Evolutionary conservation across 1,284 basidiomycete genomes (phyloP), one percentile per base, ranked within the genome.

Genomic region (Microbotryum intermedium): DNA sequence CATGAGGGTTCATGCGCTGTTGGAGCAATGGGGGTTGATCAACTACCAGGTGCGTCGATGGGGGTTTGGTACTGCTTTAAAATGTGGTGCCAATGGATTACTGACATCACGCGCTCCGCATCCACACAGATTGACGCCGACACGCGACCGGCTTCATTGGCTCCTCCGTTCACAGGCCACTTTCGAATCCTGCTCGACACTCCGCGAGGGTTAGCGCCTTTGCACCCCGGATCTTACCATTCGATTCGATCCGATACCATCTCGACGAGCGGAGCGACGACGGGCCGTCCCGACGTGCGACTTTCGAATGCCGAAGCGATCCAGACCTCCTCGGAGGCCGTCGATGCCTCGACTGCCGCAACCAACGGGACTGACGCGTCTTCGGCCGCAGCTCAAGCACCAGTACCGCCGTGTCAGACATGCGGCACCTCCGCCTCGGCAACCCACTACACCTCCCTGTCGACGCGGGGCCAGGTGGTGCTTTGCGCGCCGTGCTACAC

Each of bases 11-110:
- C 94, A 99, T 75, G 93, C 91, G 20, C 97, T 99, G 75, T 80
- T 99, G 47, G 95, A 98, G 75, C 94, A 97, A 73, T 99, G 94
- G 94, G 94, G 95, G 0, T 80, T 99, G 61, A 87, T 99, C 74
- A 99, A 99, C 79, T 99, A 99, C 74, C 94, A 95, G 81, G 91
- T 90, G 69, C 58, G 82, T 68, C 42, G 18, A 39, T 9, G 16
- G 21, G n/a, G n/a, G n/a, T 50, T 11, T 28, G 28, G 30, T 42
- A 29, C 6, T 26, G 28, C 25, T 20, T 29, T 23, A 48, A 11
- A 11, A 28, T 23, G 23, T 21, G 23, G 16, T 28, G 46, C 21
- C 6, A n/a, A 23, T 13, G n/a, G 0, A 13, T 11, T 23, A 48
- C 46, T 28, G 26, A 23, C 23, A 48, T 11, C 18, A 10, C 46